These are phyloP conservation scores for Pythium rhizo-oryzae DNA, from an alignment of 352 stramenopile species.

Conservation along the genomic window DNA sequence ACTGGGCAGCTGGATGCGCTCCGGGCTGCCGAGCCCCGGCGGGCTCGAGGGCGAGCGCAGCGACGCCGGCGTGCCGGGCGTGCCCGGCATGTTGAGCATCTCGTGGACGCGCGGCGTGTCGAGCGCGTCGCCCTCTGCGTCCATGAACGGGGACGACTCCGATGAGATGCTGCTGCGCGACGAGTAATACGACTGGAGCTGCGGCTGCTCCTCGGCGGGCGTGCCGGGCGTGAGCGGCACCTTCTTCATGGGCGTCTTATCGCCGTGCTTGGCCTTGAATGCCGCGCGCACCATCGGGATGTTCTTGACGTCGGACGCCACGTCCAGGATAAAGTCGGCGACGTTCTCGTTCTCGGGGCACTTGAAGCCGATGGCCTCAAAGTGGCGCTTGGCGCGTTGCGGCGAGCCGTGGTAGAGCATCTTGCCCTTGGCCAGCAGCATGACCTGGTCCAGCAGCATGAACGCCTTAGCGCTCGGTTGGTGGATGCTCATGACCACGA, in stretches of 20 bases:
- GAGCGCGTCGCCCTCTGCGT: slow-evolving; percentile 39
- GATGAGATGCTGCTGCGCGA: slow-evolving; percentile 14
- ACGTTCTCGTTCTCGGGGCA: slow-evolving; percentile 81
- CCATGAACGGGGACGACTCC: slow-evolving; percentile 65
- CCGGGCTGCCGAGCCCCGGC: slow-evolving; percentile 23
- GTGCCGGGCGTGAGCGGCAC: slow-evolving; percentile 14
- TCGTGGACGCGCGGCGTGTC: slow-evolving; percentile 51
- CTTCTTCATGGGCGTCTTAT: slow-evolving; percentile 14
- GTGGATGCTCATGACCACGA: slow-evolving; percentile 88
- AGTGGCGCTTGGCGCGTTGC: slow-evolving; percentile 52
- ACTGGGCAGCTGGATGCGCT: slow-evolving; percentile 17
- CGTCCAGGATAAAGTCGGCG: slow-evolving; percentile 81
- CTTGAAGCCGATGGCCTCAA: slow-evolving; percentile 68
- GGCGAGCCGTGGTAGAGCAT: slow-evolving; percentile 64
- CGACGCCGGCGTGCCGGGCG: slow-evolving; percentile 18
- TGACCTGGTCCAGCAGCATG: slow-evolving; percentile 86
- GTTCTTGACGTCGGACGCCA: slow-evolving; percentile 63
- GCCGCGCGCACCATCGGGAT: slow-evolving; percentile 60
- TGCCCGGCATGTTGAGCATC: slow-evolving; percentile 26
- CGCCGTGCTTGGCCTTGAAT: slow-evolving; percentile 39
- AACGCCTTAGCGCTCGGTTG: slow-evolving; percentile 93
- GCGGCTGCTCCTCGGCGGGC: slow-evolving; percentile 23
- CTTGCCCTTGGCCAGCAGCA: slow-evolving; percentile 88
- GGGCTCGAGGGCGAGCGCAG: slow-evolving; percentile 33
- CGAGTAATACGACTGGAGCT: slow-evolving; percentile 10